Base-by-base conservation (phyloP, 2,329 filamentous ascomycete genomes). In the Coniochaeta prunicola region DNA sequence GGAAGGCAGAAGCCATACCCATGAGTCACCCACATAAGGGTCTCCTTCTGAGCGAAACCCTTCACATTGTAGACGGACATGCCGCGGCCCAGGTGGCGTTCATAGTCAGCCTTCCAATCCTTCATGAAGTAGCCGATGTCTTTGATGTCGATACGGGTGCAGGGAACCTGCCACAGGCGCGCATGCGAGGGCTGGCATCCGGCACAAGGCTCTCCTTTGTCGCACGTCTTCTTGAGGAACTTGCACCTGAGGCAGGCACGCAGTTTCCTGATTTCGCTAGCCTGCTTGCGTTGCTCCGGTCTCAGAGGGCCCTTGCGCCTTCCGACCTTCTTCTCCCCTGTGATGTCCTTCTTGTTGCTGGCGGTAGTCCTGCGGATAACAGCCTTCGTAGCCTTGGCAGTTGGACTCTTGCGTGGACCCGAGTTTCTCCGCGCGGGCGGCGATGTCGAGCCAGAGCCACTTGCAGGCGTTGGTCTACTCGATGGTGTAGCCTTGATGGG, bases 121-220 rank as follows among this genome's bases (percentile, higher is more conserved):
- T 97, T 97, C 90, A 97, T 94, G 80, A 97, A 97, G 75, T 96
- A 96, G 48, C 87, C 90, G 68, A 97, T 96, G 69, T 97, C 93
- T 82, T 96, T 97, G 80, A 97, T 97, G 74, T 97, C 93, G 69
- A 97, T 96, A 62, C 93, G 90, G 42, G 93, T 97, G 80, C 93
- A 97, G 61, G 93, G 93, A 50, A 97, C 93, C 76, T 97, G 92
- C 93, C 93, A 97, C 57, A 97, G 81, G 64, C 93, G 88, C 63
- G 93, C 93, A 73, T 97, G 93, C 21, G 92, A 96, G 56, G 93
- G 93, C 77, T 96, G 90, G 78, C 93, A 97, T 54, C 93, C 93
- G 68, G 88, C 90, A 75, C 93, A 97, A 59, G 93, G 93, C 77
- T 97, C 92, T 63, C 93, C 93, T 79, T 96, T 97, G 75, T 97